Evolutionary conservation across 2,329 filamentous ascomycete species (phyloP), one percentile per base, ranked within the genome.

Genomic region (Amauroascus niger): DNA sequence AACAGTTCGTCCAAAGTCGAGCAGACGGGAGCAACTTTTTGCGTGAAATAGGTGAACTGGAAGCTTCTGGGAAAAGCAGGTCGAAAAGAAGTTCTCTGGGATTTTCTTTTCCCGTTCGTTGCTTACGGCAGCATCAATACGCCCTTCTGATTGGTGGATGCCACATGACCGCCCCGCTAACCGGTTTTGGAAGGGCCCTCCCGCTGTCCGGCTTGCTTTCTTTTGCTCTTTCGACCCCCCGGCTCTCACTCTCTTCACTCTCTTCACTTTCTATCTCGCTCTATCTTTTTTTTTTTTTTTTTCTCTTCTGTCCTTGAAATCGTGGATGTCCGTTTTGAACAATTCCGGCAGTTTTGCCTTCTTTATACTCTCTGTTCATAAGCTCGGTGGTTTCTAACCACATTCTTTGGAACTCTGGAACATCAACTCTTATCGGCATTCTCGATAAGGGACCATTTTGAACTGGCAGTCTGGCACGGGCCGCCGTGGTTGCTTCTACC

Each of bases 11-110:
- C n/a, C n/a, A n/a, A n/a, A n/a, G n/a, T n/a, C n/a, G n/a, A n/a
- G n/a, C n/a, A n/a, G n/a, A n/a, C n/a, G n/a, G n/a, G n/a, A n/a
- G n/a, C n/a, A n/a, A n/a, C n/a, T n/a, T n/a, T n/a, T n/a, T n/a
- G n/a, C n/a, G n/a, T n/a, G n/a, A n/a, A n/a, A n/a, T n/a, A n/a
- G n/a, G n/a, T n/a, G n/a, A n/a, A n/a, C n/a, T n/a, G n/a, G n/a
- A n/a, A n/a, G n/a, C n/a, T n/a, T n/a, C n/a, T n/a, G n/a, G 22
- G 44, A 53, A 53, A 53, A 48, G 44, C 45, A 53, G 51, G 37
- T 33, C 43, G 24, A 32, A n/a, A n/a, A n/a, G n/a, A n/a, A n/a
- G n/a, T n/a, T n/a, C 40, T 48, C 49, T 33, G 26, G 51, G 43
- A 46, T 52, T 52, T 52, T 40, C 24, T 52, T 52, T 52, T 52